phyloP scores from a whole-genome alignment of 257 asterid species.

The Fraxinus quadrangulata region DNA sequence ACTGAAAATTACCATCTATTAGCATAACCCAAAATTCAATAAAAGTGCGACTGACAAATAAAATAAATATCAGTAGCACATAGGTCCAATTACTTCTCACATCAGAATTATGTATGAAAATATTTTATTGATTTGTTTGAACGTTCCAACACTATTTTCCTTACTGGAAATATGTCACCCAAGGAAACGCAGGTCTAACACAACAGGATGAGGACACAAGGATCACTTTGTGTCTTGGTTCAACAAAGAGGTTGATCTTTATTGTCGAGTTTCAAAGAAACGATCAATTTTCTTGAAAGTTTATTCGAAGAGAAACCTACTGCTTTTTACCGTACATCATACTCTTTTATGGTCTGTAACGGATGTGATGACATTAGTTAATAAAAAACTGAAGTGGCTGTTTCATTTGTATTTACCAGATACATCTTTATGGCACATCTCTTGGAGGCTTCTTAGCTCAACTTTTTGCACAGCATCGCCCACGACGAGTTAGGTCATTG shows the following conservation, averaged over 20 bases:
- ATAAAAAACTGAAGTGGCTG: slow-evolving; percentile 14
- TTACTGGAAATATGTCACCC: neutral
- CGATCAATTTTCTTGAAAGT: neutral
- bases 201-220: neutral
- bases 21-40: neutral
- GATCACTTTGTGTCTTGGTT: neutral
- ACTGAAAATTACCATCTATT: neutral
- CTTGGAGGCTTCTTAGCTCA: slow-evolving; percentile 99
- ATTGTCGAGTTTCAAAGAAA: slow-evolving; percentile 2
- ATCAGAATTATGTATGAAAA: neutral
- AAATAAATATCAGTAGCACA: neutral
- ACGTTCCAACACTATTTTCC: neutral
- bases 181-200: neutral
- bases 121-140: neutral
- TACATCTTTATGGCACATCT: slow-evolving; percentile 93
- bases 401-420: slow-evolving; percentile 42
- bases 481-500: slow-evolving; percentile 90
- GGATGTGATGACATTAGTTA: slow-evolving; percentile 6
- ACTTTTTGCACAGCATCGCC: slow-evolving; percentile 95
- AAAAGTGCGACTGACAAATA: neutral
- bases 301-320: neutral
- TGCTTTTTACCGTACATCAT: neutral
- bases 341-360: neutral
- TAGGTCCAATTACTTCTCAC: neutral
- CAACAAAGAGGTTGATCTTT: neutral